Percentiles rank a stretch among this genome's conserved stretches.
Evolutionary conservation across 495 filamentous ascomycete genomes (phyloP).

Genomic region (Trichocladium antarcticum): DNA sequence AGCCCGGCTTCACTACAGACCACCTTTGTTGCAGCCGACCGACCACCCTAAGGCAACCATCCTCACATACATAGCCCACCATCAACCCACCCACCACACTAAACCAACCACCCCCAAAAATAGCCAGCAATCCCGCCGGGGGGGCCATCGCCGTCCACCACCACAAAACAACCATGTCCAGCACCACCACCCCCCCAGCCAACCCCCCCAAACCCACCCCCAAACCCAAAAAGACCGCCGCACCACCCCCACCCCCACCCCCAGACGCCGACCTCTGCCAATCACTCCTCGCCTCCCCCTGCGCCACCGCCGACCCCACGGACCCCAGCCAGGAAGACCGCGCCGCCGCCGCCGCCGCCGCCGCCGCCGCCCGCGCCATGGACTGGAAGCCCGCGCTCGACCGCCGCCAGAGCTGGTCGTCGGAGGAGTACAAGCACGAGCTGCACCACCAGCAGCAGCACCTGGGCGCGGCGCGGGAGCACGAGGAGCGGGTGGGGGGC

Average conservation of each 20-base stretch:
- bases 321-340: neutral
- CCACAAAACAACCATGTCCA: neutral
- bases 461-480: no score
- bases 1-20: no score
- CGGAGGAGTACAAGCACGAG: conserved; percentile 38
- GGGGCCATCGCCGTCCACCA: no score
- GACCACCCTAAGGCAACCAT: no score
- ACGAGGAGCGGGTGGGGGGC: no score
- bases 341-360: neutral
- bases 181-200: neutral
- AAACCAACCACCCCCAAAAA: neutral
- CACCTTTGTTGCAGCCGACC: no score
- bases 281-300: neutral
- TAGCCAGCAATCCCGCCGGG: neutral
- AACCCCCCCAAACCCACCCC: neutral
- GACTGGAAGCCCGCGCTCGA: conserved; percentile 36
- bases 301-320: neutral
- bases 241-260: neutral
- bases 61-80: no score
- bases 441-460: conserved; percentile 15
- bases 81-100: neutral
- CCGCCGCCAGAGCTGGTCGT: conserved; percentile 36
- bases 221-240: neutral
- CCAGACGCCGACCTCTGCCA: neutral
- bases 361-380: conserved; percentile 14